Conservation (phyloP, 1,139 yeast genomes). For the Trichomonascaceae sp. region DNA sequence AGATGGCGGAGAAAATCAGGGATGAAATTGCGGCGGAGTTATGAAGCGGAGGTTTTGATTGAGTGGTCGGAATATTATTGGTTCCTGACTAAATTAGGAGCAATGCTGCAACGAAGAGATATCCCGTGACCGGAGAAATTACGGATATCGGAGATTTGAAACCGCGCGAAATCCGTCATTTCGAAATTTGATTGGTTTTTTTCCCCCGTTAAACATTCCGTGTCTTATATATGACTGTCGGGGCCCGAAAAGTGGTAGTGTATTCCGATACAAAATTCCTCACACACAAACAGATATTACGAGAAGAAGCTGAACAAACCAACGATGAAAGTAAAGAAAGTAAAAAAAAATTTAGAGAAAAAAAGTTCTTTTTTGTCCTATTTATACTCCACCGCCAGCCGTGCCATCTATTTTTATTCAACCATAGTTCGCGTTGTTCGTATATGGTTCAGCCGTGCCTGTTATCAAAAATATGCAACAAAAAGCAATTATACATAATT, state of each 20-base stretch:
- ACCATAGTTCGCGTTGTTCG: neutral
- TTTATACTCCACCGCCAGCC: neutral
- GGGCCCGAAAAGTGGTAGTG: neutral
- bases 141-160: no score
- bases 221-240: neutral
- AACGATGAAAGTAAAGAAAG: no score
- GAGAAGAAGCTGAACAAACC: no score
- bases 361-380: neutral
- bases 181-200: no score
- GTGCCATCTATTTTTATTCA: neutral
- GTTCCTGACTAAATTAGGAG: no score
- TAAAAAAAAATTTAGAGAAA: neutral
- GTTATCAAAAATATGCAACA: neutral
- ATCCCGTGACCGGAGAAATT: no score
- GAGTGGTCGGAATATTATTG: no score
- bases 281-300: neutral
- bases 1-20: slow-evolving; percentile 35
- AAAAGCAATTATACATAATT: neutral
- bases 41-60: no score
- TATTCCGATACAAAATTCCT: neutral
- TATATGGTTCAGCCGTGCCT: neutral
- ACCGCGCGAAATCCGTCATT: neutral
- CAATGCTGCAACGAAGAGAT: no score
- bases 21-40: neutral
- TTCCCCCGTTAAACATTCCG: neutral